Evolutionary conservation across 129 eudicot species (phyloP).

Genomic region (Sambucus nigra): DNA sequence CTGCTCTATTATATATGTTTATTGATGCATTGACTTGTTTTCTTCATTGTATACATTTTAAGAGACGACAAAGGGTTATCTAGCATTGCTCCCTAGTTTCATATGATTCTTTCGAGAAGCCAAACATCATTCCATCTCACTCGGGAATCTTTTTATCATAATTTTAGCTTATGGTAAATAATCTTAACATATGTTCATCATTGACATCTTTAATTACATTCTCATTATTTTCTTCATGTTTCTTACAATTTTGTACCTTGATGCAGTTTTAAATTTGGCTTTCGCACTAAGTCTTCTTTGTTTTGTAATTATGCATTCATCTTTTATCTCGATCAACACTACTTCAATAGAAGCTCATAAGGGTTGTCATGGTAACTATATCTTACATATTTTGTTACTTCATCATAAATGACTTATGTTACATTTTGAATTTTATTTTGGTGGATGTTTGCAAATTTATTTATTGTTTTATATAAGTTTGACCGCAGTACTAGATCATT

Average conservation of each 20-base stretch:
- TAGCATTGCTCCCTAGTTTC: slow-evolving; percentile 62
- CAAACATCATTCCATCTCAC: slow-evolving; percentile 36
- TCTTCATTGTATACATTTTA: slow-evolving; percentile 57
- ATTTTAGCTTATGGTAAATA: slow-evolving; percentile 64
- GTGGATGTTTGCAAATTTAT: too few species aligned
- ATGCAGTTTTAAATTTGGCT: slow-evolving; percentile 90
- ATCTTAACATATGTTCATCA: slow-evolving; percentile 2
- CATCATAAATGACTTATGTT: too few species aligned
- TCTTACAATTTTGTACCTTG: slow-evolving; percentile 62
- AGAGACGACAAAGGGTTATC: slow-evolving; percentile 58
- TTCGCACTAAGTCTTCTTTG: slow-evolving; percentile 78
- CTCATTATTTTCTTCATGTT: slow-evolving; percentile 24
- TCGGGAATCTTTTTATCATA: slow-evolving; percentile 61
- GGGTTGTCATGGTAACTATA: too few species aligned
- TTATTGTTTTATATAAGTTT: too few species aligned
- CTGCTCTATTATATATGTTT: neutral
- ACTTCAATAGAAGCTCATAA: slow-evolving; percentile 91
- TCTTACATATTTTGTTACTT: too few species aligned
- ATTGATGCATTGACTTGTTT: neutral
- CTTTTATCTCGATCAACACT: slow-evolving; percentile 71
- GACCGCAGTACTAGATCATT: too few species aligned
- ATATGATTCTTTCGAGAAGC: slow-evolving; percentile 53
- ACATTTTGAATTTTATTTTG: too few species aligned
- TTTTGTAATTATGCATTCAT: slow-evolving; percentile 65
- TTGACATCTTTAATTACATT: slow-evolving; percentile 2